Conservation (phyloP, 495 filamentous ascomycete genomes). For the Podospora didyma region DNA sequence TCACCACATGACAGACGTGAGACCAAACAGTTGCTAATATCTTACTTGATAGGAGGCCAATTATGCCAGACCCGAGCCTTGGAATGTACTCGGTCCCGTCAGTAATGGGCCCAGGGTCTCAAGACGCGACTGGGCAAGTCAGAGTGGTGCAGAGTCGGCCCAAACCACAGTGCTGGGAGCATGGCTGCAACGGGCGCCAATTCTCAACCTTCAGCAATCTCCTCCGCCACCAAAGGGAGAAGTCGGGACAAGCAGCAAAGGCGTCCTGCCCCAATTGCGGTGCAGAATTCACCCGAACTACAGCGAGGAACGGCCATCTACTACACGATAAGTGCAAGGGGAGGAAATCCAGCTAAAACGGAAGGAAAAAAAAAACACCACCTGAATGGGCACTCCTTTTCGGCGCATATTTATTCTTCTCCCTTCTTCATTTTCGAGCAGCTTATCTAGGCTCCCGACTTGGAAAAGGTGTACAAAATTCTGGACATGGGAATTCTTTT, state of each 20-base stretch:
- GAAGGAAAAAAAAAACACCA: background rate
- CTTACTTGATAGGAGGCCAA: conserved; percentile 26
- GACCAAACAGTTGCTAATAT: conserved; percentile 1
- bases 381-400: background rate
- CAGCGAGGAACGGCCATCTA: conserved; percentile 84
- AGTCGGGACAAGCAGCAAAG: conserved; percentile 82
- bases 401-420: background rate
- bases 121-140: conserved; percentile 47
- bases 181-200: conserved; percentile 89
- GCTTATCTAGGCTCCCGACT: background rate
- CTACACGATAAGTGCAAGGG: conserved; percentile 87
- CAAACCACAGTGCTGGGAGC: conserved; percentile 93
- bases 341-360: conserved; percentile 34
- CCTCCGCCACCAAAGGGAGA: conserved; percentile 87
- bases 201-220: conserved; percentile 97
- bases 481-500: background rate
- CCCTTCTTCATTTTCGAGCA: background rate
- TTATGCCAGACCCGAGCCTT: conserved; percentile 36
- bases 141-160: conserved; percentile 71
- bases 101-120: conserved; percentile 20
- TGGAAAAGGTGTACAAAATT: background rate
- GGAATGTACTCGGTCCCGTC: conserved; percentile 40
- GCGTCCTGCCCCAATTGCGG: conserved; percentile 83
- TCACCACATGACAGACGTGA: background rate
- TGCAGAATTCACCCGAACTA: conserved; percentile 87